Evolutionary conservation across 2,329 filamentous ascomycete species (phyloP).

Genomic region (Ophiostoma sp.): DNA sequence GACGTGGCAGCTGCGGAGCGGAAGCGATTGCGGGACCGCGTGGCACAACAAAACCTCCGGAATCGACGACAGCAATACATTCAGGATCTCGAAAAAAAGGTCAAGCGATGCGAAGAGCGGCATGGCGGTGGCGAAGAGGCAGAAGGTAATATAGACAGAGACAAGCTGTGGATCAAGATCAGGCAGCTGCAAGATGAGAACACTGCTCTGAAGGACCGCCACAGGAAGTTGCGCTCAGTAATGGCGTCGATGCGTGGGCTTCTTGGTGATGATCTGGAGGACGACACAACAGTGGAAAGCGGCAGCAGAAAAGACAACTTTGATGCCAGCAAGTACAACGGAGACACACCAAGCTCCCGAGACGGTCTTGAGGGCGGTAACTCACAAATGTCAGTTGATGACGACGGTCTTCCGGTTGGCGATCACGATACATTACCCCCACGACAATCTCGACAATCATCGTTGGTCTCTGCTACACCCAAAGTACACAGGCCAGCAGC

Average conservation of each 20-base stretch:
- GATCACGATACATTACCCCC: not conserved
- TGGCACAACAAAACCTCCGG: constrained; percentile 22
- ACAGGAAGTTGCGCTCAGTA: not conserved
- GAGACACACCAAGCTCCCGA: not conserved
- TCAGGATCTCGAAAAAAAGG: constrained; percentile 18
- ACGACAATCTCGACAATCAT: not conserved
- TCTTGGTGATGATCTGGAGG: not conserved
- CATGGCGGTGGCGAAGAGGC: constrained; percentile 6
- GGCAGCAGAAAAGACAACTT: not conserved
- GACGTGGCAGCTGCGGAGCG: constrained; percentile 14
- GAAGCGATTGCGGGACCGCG: constrained; percentile 21
- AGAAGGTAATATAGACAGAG: not conserved
- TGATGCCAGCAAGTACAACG: not conserved
- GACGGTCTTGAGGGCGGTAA: not conserved
- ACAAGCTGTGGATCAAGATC: constrained; percentile 11
- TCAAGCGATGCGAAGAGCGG: constrained; percentile 17
- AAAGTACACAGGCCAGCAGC: not conserved
- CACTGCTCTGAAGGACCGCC: constrained; percentile 10
- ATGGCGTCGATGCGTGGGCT: constrained; percentile 4
- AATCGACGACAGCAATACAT: constrained; percentile 20
- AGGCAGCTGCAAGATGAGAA: constrained; percentile 12
- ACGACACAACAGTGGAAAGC: not conserved
- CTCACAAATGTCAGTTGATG: not conserved
- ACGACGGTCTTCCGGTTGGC: not conserved
- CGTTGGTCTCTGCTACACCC: not conserved